These are phyloP conservation scores for Moricandia arvensis DNA, from an alignment of 345 rosid genomes.

Conservation along the genomic window DNA sequence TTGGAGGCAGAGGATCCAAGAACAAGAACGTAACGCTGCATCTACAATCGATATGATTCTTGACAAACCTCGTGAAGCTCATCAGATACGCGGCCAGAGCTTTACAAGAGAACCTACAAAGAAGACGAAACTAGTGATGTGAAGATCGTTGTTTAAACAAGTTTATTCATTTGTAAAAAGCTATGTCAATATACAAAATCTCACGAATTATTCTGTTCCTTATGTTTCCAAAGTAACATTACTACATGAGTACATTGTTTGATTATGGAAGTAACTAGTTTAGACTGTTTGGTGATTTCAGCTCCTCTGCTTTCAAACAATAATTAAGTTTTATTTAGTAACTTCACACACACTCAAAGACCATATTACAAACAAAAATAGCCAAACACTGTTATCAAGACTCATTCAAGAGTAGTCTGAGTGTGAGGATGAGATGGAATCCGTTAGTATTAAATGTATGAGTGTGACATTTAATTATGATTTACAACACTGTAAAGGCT, in stretches of 20 bases:
- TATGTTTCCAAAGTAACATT: background rate
- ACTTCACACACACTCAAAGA: too few relatives aligned
- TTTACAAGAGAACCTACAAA: background rate
- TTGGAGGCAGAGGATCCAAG: slow-evolving; percentile 11
- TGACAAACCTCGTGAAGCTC: background rate
- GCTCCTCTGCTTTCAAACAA: too few relatives aligned
- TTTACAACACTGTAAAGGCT: background rate
- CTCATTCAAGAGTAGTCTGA: too few relatives aligned
- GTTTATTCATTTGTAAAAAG: background rate
- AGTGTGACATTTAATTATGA: background rate
- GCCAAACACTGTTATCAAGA: too few relatives aligned
- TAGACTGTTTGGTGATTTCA: too few relatives aligned
- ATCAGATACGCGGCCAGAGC: background rate
- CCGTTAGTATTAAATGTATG: too few relatives aligned
- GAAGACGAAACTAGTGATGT: background rate
- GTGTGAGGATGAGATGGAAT: too few relatives aligned
- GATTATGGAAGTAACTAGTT: background rate
- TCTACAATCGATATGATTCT: background rate
- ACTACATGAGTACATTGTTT: background rate
- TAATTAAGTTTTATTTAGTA: too few relatives aligned
- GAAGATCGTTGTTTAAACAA: background rate
- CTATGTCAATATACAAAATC: background rate
- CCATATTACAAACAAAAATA: too few relatives aligned
- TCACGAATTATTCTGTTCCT: background rate
- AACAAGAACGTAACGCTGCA: background rate